Evolutionary conservation across 257 asterid species (phyloP).

Genomic region (Lantana camara): DNA sequence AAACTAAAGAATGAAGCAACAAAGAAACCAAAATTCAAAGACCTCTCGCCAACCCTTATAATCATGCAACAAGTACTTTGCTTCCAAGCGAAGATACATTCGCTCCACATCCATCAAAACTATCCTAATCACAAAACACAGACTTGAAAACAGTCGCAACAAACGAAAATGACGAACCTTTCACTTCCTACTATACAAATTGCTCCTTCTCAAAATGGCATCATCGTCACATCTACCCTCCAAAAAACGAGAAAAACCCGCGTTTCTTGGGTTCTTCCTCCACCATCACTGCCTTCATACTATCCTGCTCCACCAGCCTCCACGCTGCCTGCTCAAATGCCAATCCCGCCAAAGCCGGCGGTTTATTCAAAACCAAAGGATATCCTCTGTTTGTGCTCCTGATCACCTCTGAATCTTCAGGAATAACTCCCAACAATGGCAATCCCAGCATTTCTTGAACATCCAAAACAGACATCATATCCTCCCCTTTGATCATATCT

Average conservation of each 20-base stretch:
- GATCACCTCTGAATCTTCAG: slow-evolving; percentile 91
- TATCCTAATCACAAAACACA: slow-evolving; percentile 25
- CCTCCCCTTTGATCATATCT: slow-evolving; percentile 95
- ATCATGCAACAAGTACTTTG: slow-evolving; percentile 7
- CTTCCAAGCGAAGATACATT: slow-evolving; percentile 20
- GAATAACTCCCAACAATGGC: slow-evolving; percentile 89
- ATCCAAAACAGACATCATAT: slow-evolving; percentile 97
- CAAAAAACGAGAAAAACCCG: slow-evolving; percentile 92
- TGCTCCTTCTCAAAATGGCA: neutral
- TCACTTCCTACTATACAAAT: slow-evolving; percentile 47
- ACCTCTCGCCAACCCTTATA: slow-evolving; percentile 8
- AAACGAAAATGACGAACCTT: slow-evolving; percentile 33
- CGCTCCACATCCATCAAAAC: slow-evolving; percentile 19
- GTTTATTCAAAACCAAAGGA: slow-evolving; percentile 90
- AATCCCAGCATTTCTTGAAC: slow-evolving; percentile 95
- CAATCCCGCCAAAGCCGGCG: slow-evolving; percentile 91
- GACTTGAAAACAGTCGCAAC: slow-evolving; percentile 24
- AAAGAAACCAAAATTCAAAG: slow-evolving; percentile 22
- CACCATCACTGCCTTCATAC: slow-evolving; percentile 92
- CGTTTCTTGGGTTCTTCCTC: slow-evolving; percentile 96
- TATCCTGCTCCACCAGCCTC: slow-evolving; percentile 99
- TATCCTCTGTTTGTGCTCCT: slow-evolving; percentile 89
- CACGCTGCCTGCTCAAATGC: slow-evolving; percentile 98
- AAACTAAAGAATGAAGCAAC: slow-evolving; percentile 24
- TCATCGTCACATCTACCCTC: slow-evolving; percentile 45